Evolutionary conservation across 352 stramenopile genomes (phyloP).

Genomic region (Thraustochytrium sp.): DNA sequence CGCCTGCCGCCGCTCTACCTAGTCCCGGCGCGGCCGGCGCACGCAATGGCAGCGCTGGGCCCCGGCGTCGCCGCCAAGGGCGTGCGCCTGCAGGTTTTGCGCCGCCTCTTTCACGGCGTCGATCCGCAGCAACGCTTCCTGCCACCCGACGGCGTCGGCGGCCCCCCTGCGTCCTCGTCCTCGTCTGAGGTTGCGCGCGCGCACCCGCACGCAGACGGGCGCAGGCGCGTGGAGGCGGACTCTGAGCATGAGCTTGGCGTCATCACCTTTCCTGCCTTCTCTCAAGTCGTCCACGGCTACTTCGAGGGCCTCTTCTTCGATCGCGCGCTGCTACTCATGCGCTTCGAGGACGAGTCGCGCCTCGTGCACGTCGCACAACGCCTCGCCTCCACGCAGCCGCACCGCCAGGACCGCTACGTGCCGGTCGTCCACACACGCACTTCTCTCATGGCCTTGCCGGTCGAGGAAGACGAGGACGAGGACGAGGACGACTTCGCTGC

Average conservation of each 20-base stretch:
- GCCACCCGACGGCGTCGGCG: not conserved
- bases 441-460: too few relatives aligned
- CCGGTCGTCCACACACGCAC: too few relatives aligned
- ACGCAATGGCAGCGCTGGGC: not conserved
- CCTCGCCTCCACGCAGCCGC: too few relatives aligned
- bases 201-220: too few relatives aligned
- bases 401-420: too few relatives aligned
- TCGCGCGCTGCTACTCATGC: not conserved
- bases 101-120: not conserved
- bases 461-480: not conserved
- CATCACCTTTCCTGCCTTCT: not conserved
- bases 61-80: not conserved
- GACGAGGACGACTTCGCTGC: not conserved
- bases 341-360: not conserved
- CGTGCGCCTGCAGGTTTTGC: not conserved
- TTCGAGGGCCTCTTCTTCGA: slow-evolving; percentile 25
- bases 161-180: too few relatives aligned
- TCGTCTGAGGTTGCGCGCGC: too few relatives aligned
- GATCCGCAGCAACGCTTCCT: not conserved
- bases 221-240: too few relatives aligned
- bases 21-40: not conserved
- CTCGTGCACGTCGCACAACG: not conserved
- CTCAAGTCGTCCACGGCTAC: not conserved
- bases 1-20: not conserved
- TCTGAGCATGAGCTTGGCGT: too few relatives aligned